Evolutionary conservation across 2,329 filamentous ascomycete species (phyloP).

Genomic region (Trichoderma harzianum): DNA sequence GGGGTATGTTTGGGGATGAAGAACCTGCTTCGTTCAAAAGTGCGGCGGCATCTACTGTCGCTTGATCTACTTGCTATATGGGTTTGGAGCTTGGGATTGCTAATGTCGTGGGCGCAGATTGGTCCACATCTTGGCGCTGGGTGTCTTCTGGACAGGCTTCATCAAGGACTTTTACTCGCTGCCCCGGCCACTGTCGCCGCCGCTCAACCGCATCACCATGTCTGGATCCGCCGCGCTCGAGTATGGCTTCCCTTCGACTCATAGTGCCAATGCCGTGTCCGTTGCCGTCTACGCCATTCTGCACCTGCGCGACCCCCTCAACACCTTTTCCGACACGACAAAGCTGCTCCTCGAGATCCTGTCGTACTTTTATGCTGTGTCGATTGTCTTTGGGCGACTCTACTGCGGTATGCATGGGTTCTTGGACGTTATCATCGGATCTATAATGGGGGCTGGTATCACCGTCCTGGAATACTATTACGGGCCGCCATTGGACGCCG

Average conservation of each 20-base stretch:
- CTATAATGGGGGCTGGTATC: conserved; percentile 67
- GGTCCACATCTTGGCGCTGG: conserved; percentile 72
- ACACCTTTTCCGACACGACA: conserved; percentile 55
- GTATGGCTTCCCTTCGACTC: conserved; percentile 95
- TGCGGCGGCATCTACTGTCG: background rate
- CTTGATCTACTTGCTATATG: background rate
- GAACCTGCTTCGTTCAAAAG: background rate
- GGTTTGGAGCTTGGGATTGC: conserved; percentile 10
- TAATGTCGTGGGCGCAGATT: conserved; percentile 42
- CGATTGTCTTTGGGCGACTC: conserved; percentile 84
- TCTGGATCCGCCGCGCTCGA: conserved; percentile 92
- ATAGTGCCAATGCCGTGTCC: conserved; percentile 94
- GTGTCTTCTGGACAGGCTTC: conserved; percentile 87
- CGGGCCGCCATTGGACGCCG: conserved; percentile 63
- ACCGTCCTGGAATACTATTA: conserved; percentile 59
- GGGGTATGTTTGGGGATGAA: conserved; percentile 59
- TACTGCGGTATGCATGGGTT: conserved; percentile 99
- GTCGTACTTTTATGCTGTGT: conserved; percentile 80
- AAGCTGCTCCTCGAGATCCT: conserved; percentile 62
- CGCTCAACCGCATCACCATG: conserved; percentile 93
- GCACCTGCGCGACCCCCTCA: conserved; percentile 63
- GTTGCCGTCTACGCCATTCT: conserved; percentile 83
- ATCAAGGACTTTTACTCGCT: conserved; percentile 92
- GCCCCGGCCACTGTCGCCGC: conserved; percentile 86
- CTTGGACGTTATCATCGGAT: conserved; percentile 81